Conservation (phyloP, 192 early-diverging fungal species). For the Pilaira anomala region DNA sequence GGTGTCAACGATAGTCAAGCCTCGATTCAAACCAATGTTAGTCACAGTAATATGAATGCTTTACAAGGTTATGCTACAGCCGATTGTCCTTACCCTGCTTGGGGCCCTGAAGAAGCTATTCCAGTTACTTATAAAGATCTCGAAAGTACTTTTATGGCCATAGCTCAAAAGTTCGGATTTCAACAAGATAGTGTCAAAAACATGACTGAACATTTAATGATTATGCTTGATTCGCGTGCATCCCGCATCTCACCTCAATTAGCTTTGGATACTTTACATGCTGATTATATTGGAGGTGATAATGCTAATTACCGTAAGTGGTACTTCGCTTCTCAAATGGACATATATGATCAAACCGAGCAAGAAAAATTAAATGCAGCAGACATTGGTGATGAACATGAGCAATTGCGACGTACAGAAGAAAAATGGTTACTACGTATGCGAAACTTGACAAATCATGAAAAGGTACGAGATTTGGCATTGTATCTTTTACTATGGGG, state of each 20-base stretch:
- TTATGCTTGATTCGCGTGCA: constrained; percentile 75
- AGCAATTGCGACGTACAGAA: constrained; percentile 28
- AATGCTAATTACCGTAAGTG: constrained; percentile 80
- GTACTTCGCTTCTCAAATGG: constrained; percentile 76
- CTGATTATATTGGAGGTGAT: constrained; percentile 78
- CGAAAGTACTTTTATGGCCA: constrained; percentile 63
- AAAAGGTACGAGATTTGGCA: constrained; percentile 67
- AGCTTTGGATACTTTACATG: constrained; percentile 70
- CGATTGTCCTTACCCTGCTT: constrained; percentile 42
- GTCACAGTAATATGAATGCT: background rate
- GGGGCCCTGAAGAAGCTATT: constrained; percentile 48
- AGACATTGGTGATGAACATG: background rate
- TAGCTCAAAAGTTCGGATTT: constrained; percentile 73
- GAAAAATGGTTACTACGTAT: constrained; percentile 70
- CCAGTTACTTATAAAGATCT: constrained; percentile 67
- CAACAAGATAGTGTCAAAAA: constrained; percentile 75
- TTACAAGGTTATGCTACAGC: background rate
- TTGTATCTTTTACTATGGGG: constrained; percentile 80
- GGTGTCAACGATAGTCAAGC: constrained; percentile 1
- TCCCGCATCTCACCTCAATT: constrained; percentile 68
- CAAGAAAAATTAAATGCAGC: constrained; percentile 26
- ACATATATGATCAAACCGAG: constrained; percentile 33
- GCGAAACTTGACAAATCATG: constrained; percentile 67
- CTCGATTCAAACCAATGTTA: background rate
- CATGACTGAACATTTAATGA: constrained; percentile 73